Base-by-base conservation (phyloP, 108 stramenopile genomes). In the Conticribra guillardii region DNA sequence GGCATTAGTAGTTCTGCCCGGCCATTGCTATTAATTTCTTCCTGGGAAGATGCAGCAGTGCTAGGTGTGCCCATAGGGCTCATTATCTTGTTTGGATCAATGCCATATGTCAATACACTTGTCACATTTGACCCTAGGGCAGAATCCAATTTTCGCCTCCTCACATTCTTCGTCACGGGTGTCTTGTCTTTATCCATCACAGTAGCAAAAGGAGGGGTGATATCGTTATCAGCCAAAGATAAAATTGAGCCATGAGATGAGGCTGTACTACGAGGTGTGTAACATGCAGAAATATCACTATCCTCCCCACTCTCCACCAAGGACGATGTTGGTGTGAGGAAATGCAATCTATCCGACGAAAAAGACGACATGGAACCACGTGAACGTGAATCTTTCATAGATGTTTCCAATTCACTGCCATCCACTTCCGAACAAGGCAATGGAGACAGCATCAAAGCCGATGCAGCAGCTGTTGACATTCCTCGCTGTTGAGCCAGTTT, bases 41-140 rank as follows among this genome's bases (percentile, higher is more conserved):
- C 68, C 18, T 67, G 50, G n/a, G 75, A 57, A 19, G 61, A 69
- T 31, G 75, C 54, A 48, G 23, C 67, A 56, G 76, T 64, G 41
- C 55, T 77, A 15, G 76, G 56, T 27, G 61, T 77, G 32, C 64
- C 67, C 18, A 51, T 68, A 11, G 67, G 55, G 32, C 24, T 17
- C 24, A n/a, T n/a, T n/a, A n/a, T n/a, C n/a, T n/a, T n/a, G n/a
- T n/a, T n/a, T n/a, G 53, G 34, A 16, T 74, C 58, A 14, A 51
- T 47, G 0, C 26, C 58, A 57, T 28, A 60, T 4, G 64, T 18
- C 18, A 44, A 67, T 22, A 69, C 34, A 29, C 23, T 34, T 37
- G 34, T 41, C 32, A 37, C 22, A 14, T 60, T 64, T 44, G 28
- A 19, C 8, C 22, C n/a, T n/a, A n/a, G n/a, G n/a, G 32, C 41